Conservation (phyloP, 192 early-diverging fungal species). For the Funneliformis mosseae region DNA sequence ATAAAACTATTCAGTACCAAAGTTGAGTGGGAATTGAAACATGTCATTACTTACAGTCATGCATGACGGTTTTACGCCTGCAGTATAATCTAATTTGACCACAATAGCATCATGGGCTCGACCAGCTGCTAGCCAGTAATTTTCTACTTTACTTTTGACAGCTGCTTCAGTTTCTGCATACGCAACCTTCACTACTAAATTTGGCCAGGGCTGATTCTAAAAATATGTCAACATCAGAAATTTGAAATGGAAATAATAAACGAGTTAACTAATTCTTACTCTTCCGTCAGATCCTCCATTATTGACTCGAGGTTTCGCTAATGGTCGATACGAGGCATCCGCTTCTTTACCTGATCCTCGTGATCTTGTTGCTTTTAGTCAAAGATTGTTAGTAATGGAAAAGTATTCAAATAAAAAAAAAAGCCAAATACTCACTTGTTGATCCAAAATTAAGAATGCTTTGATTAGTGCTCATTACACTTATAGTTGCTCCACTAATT, state of each 20-base stretch:
- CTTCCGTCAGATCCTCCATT: too few species aligned
- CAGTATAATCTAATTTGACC: background rate
- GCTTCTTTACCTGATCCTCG: background rate
- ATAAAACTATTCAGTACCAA: background rate
- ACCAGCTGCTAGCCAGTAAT: slow-evolving; percentile 12
- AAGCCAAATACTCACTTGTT: slow-evolving; percentile 25
- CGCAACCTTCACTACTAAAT: slow-evolving; percentile 19
- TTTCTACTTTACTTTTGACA: slow-evolving; percentile 10
- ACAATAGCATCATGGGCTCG: slow-evolving; percentile 30
- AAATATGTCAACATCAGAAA: slow-evolving; percentile 5
- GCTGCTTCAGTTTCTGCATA: slow-evolving; percentile 5
- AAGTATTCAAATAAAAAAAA: slow-evolving; percentile 1
- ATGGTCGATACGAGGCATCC: background rate
- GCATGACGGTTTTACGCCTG: background rate
- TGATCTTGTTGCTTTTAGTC: slow-evolving; percentile 13
- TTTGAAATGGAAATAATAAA: background rate
- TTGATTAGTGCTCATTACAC: background rate
- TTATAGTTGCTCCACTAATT: background rate
- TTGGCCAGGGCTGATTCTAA: slow-evolving; percentile 25
- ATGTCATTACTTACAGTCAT: slow-evolving; percentile 24
- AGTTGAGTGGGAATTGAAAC: background rate
- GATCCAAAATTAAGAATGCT: background rate
- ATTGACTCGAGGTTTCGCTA: slow-evolving; percentile 5
- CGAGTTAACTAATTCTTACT: too few species aligned
- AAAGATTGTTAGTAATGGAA: slow-evolving; percentile 21